Conservation (phyloP, 1,284 basidiomycete genomes). For the Vanrija humicola region DNA sequence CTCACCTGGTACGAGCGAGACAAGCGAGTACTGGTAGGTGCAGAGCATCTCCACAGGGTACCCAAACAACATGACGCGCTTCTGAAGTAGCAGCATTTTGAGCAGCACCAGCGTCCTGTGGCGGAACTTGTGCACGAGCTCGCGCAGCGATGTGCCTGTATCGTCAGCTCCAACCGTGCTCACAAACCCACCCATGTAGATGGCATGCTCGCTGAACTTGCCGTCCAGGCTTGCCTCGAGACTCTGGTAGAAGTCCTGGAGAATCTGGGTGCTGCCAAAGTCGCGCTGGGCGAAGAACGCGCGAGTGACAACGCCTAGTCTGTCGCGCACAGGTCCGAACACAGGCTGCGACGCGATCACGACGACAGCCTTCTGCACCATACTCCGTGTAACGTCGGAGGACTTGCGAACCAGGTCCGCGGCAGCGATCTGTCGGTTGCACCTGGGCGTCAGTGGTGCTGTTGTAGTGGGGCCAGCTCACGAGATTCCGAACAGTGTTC, state of each 20-base stretch:
- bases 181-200: conserved; percentile 42
- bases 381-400: conserved; percentile 87
- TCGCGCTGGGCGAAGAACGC: conserved; percentile 86
- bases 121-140: conserved; percentile 89
- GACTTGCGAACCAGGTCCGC: conserved; percentile 74
- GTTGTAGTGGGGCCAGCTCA: conserved; percentile 50
- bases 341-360: conserved; percentile 85
- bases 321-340: conserved; percentile 64
- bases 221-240: conserved; percentile 55
- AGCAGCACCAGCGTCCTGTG: conserved; percentile 90
- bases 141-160: conserved; percentile 79
- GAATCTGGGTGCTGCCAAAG: conserved; percentile 74
- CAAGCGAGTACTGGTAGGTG: conserved; percentile 95
- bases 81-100: conserved; percentile 90
- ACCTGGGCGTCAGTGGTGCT: conserved; percentile 53
- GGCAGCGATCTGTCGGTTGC: conserved; percentile 90
- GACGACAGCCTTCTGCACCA: conserved; percentile 96
- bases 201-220: conserved; percentile 42
- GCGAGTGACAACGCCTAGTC: conserved; percentile 90
- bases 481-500: conserved; percentile 91
- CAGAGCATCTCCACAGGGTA: conserved; percentile 95
- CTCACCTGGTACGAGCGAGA: conserved; percentile 73
- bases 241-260: conserved; percentile 74
- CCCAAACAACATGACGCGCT: conserved; percentile 91
- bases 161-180: conserved; percentile 1